Base-by-base conservation (phyloP, 2,329 filamentous ascomycete genomes). In the Didymella pomorum region DNA sequence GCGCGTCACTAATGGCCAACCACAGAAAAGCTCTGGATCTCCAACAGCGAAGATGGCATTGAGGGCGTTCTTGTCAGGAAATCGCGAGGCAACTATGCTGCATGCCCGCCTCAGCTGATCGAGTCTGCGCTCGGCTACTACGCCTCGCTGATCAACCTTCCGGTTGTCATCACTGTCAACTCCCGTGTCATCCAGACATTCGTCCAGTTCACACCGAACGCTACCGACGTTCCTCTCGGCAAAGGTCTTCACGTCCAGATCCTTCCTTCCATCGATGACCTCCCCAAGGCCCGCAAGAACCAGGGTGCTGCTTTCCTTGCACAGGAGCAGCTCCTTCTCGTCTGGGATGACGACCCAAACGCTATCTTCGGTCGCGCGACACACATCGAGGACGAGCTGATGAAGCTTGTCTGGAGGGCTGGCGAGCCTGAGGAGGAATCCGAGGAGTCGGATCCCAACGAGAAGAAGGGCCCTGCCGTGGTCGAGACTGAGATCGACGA, bases 161-260 rank as follows among this genome's bases (percentile, higher is more conserved):
- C 88, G 76, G 88, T 87, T 69, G 89, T 89, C 49, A 92, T 93
- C 88, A 93, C 90, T 0, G 87, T 93, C 62, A 92, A 91, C 74
- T 93, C 90, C 0, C 81, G 89, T 64, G 88, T 93, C 58, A 91
- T 93, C 77, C 91, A 90, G 79, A 89, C 89, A 0, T 92, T 92
- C 67, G 80, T 93, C 8, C 83, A 88, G 56, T 91, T 86, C 85
- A 87, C 87, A 2, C 89, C 89, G 2, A 85, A 90, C 57, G 89
- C 89, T 2, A 84, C 89, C 20, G 89, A 92, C 67, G 89, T 93
- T 11, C 90, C 90, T 0, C 78, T 93, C 51, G 87, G 87, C 79
- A 91, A 93, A 72, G 89, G 89, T 20, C 84, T 92, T n/a, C 84
- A 88, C 35, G 86, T 93, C 16, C 90, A 93, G 76, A 89, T 93